Conservation (phyloP, 495 filamentous ascomycete genomes). For the Podospora pseudoanserina region DNA sequence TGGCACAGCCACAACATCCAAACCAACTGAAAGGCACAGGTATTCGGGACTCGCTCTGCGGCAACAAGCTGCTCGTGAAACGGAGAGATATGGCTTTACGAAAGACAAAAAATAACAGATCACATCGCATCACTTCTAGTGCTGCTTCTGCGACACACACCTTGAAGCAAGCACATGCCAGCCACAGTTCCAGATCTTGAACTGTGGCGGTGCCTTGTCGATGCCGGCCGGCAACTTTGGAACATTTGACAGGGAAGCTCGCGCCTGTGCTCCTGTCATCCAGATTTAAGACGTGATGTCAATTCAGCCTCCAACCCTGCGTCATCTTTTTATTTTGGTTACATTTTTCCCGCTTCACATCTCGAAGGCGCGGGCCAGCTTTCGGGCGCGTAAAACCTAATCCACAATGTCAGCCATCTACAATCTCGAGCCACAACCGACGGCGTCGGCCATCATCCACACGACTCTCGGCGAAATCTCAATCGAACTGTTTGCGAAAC, state of each 20-base stretch:
- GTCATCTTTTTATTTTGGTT: not conserved
- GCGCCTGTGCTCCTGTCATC: not conserved
- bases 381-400: not conserved
- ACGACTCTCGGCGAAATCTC: slow-evolving; percentile 85
- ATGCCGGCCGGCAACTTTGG: not conserved
- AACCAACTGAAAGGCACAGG: slow-evolving; percentile 17
- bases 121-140: not conserved
- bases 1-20: slow-evolving; percentile 24
- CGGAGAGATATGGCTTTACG: not conserved
- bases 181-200: slow-evolving; percentile 1
- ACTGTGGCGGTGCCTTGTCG: slow-evolving; percentile 11
- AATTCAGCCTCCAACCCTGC: not conserved
- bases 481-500: slow-evolving; percentile 89
- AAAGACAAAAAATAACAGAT: not conserved
- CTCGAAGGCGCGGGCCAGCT: not conserved
- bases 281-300: not conserved
- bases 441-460: slow-evolving; percentile 82
- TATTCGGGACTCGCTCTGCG: not conserved
- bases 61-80: not conserved
- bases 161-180: not conserved
- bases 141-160: not conserved
- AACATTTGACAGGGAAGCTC: not conserved
- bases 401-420: slow-evolving; percentile 76
- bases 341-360: not conserved
- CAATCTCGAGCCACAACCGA: slow-evolving; percentile 89